Evolutionary conservation across 768 basidiomycete genomes (phyloP), one percentile per base, ranked within the genome.

Genomic region (Podaxis mareebaensis): DNA sequence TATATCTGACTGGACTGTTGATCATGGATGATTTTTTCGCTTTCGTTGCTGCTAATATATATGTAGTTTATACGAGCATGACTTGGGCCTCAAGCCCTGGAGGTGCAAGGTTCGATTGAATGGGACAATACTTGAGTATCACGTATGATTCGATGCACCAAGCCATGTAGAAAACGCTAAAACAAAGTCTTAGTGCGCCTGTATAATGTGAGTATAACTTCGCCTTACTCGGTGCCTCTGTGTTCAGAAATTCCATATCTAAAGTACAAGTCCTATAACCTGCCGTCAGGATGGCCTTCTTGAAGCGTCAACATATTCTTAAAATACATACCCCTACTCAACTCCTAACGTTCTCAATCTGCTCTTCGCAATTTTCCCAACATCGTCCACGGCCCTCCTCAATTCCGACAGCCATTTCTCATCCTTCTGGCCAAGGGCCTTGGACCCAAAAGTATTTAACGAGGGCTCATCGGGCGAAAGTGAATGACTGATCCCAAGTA

Each of bases 351-450:
- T 72, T 36, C 68, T 70, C 70, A 92, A 67, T 62, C 93, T 80
- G 68, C 85, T 87, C 75, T 87, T 85, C 20, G 92, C 95, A 64
- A 96, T 96, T 64, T 71, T 74, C 30, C 90, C 90, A 8, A 96
- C 79, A 69, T 93, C 93, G 39, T 70, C 73, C 26, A 96, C 77
- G 0, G 93, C 94, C 62, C 95, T 83, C 58, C 79, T 74, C 64
- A 94, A 76, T 74, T 96, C 95, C 7, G 68, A 67, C 52, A 63
- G 72, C 95, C 95, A 96, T 54, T 74, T 79, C 3, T 73, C 74
- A 24, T 80, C 74, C 5, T 71, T 74, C 10, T 44, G 28, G 20
- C 71, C 68, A 36, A 78, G 75, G 20, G 88, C 65, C 0, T 75
- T 72, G 1, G 39, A 39, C 15, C 46, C 64, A 24, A 88, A 68